Evolutionary conservation across 805 yeast genomes (phyloP).

Genomic region (Saccharomycopsis fodiens): DNA sequence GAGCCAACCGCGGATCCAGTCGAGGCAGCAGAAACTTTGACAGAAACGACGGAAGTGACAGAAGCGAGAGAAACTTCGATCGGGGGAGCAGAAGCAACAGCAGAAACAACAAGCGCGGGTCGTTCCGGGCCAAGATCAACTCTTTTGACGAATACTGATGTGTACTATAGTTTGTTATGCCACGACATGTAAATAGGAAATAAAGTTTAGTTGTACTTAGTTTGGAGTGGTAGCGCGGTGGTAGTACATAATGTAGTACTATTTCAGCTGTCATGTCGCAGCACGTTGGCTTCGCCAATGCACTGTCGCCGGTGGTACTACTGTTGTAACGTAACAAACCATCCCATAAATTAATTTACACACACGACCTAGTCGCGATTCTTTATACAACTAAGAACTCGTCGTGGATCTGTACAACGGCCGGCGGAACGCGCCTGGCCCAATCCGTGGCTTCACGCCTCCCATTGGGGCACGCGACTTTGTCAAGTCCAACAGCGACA

Average conservation of each 20-base stretch:
- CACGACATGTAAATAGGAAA: neutral
- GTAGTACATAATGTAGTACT: too few relatives aligned
- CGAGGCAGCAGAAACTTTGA: too few relatives aligned
- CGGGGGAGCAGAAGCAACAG: neutral
- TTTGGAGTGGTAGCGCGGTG: too few relatives aligned
- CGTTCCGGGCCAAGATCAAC: neutral
- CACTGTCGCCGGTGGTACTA: too few relatives aligned
- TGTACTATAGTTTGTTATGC: neutral
- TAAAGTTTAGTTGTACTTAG: too few relatives aligned
- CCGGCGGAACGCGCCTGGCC: slow-evolving; percentile 14
- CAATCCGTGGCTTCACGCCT: slow-evolving; percentile 7
- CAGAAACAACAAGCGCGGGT: neutral
- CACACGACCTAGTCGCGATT: too few relatives aligned
- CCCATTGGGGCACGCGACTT: neutral
- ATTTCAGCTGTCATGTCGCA: too few relatives aligned
- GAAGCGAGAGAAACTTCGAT: neutral
- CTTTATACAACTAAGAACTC: too few relatives aligned
- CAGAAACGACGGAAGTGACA: slow-evolving; percentile 1
- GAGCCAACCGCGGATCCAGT: too few relatives aligned
- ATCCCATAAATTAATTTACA: too few relatives aligned
- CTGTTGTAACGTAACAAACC: too few relatives aligned
- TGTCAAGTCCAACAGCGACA: slow-evolving; percentile 12
- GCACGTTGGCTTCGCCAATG: too few relatives aligned
- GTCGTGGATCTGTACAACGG: slow-evolving; percentile 16
- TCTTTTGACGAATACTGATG: neutral